Base-by-base conservation (phyloP, 495 filamentous ascomycete species). In the Jackrogersella multiformis region DNA sequence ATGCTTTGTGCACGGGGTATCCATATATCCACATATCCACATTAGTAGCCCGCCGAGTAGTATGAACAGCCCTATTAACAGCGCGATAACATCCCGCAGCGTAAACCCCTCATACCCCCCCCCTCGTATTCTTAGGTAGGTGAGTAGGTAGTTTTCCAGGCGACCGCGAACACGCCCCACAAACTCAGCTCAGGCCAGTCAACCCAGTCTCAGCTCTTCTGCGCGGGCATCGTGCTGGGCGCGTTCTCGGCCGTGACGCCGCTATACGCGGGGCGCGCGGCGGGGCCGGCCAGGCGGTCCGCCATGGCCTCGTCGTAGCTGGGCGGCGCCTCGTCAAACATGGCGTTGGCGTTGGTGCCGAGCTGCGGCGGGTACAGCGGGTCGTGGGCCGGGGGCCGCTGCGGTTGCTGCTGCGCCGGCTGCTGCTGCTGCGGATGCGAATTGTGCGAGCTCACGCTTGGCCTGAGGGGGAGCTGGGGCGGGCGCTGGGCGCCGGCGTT, bases 291-390 rank as follows among this genome's bases (percentile, higher is more conserved):
- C 57, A 96, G 79, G 60, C 88, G 84, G 66, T 92, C 88, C 44
- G 91, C 92, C 80, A 97, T 92, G 12, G 93, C 92, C 80, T 98
- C 94, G 78, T 95, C 91, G 74, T 96, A 96, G 70, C 89, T 93
- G 26, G 92, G 92, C 21, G 86, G 87, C 9, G 88, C 87, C 12
- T 91, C 90, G 15, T 88, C 88, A 57, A 82, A 76, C 0, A 80
- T 80, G 15, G 75, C 76, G 4, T 81, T 74, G 5, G 66, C 78
- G n/a, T 74, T 71, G 1, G 76, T 75, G 1, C 61, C 68, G 0
- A 85, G 68, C 68, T 85, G 82, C 20, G 81, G 79, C 8, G 81
- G 83, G 59, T 83, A 83, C 8, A 82, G 65, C 0, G 79, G 70
- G 38, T 83, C 79, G 1, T 34, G 39, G 0, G 38, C 26, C 1